Conservation (phyloP, 2,329 filamentous ascomycete species). For the Neofusicoccum sp. region DNA sequence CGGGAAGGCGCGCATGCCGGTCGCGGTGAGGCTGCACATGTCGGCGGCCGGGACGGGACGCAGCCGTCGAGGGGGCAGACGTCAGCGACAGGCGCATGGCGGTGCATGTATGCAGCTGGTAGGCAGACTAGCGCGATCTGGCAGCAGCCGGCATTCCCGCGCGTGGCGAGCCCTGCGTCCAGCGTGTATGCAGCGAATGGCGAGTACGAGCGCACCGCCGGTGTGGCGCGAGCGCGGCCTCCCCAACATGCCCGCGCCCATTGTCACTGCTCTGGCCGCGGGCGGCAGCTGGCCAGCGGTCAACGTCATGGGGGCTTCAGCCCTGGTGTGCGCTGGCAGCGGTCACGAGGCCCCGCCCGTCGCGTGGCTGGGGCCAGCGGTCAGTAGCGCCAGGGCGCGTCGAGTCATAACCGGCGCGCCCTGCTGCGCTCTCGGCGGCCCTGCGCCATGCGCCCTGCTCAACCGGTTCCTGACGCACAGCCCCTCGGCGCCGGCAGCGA, state of each 20-base stretch:
- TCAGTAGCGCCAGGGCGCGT: not conserved
- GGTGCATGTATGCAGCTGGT: not conserved
- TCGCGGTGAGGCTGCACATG: not conserved
- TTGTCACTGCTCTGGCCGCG: not conserved
- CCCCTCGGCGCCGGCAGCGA: not conserved
- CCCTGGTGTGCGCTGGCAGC: not conserved
- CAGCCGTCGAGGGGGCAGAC: conserved; percentile 6
- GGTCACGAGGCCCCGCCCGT: not conserved
- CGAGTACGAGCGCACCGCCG: not conserved
- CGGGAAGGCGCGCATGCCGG: not conserved
- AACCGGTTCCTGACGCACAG: not conserved
- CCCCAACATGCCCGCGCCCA: not conserved
- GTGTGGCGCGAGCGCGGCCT: not conserved
- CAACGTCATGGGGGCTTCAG: conserved; percentile 2
- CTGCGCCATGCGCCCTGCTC: conserved; percentile 1
- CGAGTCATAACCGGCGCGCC: not conserved
- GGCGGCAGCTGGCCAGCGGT: not conserved
- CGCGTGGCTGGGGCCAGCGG: not conserved
- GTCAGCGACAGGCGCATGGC: not conserved
- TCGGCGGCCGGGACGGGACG: conserved; percentile 9
- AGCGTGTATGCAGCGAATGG: not conserved
- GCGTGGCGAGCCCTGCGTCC: not conserved
- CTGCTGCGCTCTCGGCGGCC: not conserved
- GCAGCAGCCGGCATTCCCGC: not conserved
- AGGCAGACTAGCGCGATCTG: not conserved